Base-by-base conservation (phyloP, 495 filamentous ascomycete species). In the Neurospora pannonica region DNA sequence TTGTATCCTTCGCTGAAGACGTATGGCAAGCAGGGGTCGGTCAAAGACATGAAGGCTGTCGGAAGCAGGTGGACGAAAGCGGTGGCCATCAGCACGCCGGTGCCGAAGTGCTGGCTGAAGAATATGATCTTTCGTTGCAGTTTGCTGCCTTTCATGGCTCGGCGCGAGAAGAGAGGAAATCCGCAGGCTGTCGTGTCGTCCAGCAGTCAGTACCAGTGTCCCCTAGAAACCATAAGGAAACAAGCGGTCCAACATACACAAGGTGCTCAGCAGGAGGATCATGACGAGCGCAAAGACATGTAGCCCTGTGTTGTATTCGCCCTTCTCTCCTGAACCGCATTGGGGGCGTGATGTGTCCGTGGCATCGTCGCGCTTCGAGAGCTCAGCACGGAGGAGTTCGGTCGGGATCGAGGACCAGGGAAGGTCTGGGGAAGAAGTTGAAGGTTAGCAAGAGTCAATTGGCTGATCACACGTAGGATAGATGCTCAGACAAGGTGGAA, bases 51-150 rank as follows among this genome's bases (percentile, higher is more conserved):
- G 79, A 95, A 95, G 39, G 93, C 93, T 4, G 92, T 95, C 13
- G 93, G 93, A 5, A 97, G 91, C 10, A 91, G 84, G 81, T 96
- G 93, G 36, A 96, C 93, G 78, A 97, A 97, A 60, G 93, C 93
- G n/a, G 93, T 95, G 24, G 93, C 93, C 75, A 96, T 92, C 38
- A 97, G 83, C 10, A 97, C 93, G 31, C 93, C 93, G 6, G 93
- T 96, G 43, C 93, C 93, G 76, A 97, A 95, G 82, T 95, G 92
- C 71, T 92, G 91, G 38, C 91, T 93, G 67, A 92, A 81, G 82
- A 94, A 94, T 75, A 95, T 83, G 75, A 90, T 87, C 73, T 77
- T 85, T 71, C 78, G 80, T 75, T 86, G 83, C 62, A 81, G 77
- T 74, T 82, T 78, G 75, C 85, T 81, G 74, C 82, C 78, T 42